Base-by-base conservation (phyloP, 345 rosid genomes). In the Hibiscus trionum region DNA sequence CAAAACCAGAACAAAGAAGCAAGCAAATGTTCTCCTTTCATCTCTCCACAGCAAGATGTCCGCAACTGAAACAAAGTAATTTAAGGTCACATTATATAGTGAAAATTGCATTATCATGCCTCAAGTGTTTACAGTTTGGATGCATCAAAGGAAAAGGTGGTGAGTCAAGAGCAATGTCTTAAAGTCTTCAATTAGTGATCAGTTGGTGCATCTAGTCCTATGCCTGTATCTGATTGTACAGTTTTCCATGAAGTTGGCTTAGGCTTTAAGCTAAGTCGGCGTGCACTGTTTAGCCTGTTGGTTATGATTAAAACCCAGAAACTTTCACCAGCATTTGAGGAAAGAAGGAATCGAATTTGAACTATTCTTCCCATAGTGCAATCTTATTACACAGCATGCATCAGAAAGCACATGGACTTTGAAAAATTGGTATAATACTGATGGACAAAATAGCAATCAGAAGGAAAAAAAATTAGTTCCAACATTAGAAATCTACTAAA, bases 1-100 rank as follows among this genome's bases (percentile, higher is more conserved):
- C 74, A 86, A 19, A 80, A 77, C 81, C 76, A 86, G 77, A 7
- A 75, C 21, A 64, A 90, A 73, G 68, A 91, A 90, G 80, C 77
- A 90, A 6, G 84, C 62, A 60, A 90, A 88, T 72, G 98, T 86
- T 81, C 76, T 79, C 89, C 86, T 94, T 87, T 90, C 90, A 76
- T 94, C 90, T 85, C 95, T 90, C 98, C 98, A 94, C 31, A 94
- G 90, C 71, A 90, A 88, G 78, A 94, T 77, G 64, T 88, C 89
- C 19, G 97, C 90, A 83, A 87, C 98, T 94, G 96, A 85, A 83
- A 29, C 7, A 60, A 72, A 72, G 82, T 47, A 77, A 58, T 71
- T 70, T 44, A 76, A 71, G 53, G 66, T 55, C 49, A 73, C 49
- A 73, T 73, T 21, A 11, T 21, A 77, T 16, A 63, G 26, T 4